phyloP scores from a whole-genome alignment of 495 filamentous ascomycete species.

The Xylaria intraflava region DNA sequence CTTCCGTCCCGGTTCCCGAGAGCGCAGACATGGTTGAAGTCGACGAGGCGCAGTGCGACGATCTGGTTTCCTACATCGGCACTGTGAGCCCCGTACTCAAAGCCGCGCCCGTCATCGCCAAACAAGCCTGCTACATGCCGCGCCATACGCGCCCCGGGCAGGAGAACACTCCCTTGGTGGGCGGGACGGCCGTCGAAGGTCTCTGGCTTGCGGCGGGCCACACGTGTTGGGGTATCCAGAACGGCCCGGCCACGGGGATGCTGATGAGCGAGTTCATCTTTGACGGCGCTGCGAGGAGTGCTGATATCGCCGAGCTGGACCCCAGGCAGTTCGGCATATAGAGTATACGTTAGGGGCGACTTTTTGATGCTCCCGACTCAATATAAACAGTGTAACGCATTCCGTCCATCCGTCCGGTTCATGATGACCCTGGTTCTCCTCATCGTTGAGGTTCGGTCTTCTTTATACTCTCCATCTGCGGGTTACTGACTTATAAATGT shows the following conservation, averaged over 20 bases:
- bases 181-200: conserved; percentile 65
- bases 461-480: too few relatives aligned
- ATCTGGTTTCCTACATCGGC: conserved; percentile 75
- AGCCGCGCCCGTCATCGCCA: conserved; percentile 67
- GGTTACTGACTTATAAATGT: too few relatives aligned
- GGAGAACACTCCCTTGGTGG: conserved; percentile 66
- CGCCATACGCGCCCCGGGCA: conserved; percentile 53
- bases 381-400: too few relatives aligned
- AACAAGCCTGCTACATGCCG: conserved; percentile 95
- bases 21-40: conserved; percentile 71
- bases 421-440: too few relatives aligned
- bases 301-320: conserved; percentile 63
- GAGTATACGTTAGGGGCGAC: not conserved
- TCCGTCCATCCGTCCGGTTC: too few relatives aligned
- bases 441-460: too few relatives aligned
- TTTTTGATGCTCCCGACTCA: not conserved
- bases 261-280: conserved; percentile 81
- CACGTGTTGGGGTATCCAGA: conserved; percentile 98
- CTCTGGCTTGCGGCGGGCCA: conserved; percentile 83
- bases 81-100: conserved; percentile 70
- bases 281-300: conserved; percentile 71
- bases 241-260: conserved; percentile 85
- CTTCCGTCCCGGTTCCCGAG: conserved; percentile 63
- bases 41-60: conserved; percentile 73
- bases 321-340: conserved; percentile 51